A percentile compares a stretch with the other conserved stretches of the same genome.
phyloP scores from a whole-genome alignment of 2,329 filamentous ascomycete species.

The Aspergillus ibericus region DNA sequence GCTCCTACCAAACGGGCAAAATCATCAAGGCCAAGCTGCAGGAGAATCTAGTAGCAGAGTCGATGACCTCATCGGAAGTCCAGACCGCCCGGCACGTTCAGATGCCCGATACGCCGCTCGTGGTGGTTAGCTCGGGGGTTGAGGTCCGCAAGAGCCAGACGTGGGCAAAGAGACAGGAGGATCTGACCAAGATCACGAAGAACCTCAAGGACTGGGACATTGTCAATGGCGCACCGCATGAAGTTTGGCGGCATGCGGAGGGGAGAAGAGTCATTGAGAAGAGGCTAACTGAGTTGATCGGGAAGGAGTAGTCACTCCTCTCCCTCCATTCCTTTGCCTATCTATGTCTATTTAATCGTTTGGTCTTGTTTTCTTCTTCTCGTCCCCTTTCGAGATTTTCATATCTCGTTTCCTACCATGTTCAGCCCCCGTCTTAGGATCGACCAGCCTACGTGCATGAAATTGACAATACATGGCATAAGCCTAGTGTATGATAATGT shows the following conservation, averaged over 20 bases:
- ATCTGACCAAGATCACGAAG: constrained; percentile 75
- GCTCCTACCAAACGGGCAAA: constrained; percentile 76
- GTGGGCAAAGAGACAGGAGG: constrained; percentile 84
- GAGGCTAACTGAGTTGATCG: constrained; percentile 69
- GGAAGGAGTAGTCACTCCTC: constrained; percentile 18
- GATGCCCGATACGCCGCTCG: constrained; percentile 70
- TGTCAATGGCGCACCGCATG: constrained; percentile 77
- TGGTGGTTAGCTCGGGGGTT: constrained; percentile 78
- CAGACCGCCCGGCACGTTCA: constrained; percentile 77
- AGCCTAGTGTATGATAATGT: no score
- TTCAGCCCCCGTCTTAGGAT: no score
- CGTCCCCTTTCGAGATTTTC: no score
- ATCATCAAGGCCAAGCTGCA: constrained; percentile 88
- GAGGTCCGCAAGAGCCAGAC: constrained; percentile 64
- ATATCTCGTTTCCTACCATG: no score
- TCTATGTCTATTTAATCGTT: background rate
- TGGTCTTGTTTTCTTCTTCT: no score
- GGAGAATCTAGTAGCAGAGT: constrained; percentile 83
- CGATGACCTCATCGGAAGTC: constrained; percentile 81
- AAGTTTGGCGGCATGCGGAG: constrained; percentile 76
- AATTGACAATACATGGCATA: no score
- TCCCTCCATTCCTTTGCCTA: no score
- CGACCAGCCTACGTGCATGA: no score
- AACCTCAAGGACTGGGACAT: constrained; percentile 83
- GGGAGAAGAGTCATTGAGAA: constrained; percentile 77